Evolutionary conservation across 805 yeast species (phyloP).

Genomic region (Priceomyces carsonii): DNA sequence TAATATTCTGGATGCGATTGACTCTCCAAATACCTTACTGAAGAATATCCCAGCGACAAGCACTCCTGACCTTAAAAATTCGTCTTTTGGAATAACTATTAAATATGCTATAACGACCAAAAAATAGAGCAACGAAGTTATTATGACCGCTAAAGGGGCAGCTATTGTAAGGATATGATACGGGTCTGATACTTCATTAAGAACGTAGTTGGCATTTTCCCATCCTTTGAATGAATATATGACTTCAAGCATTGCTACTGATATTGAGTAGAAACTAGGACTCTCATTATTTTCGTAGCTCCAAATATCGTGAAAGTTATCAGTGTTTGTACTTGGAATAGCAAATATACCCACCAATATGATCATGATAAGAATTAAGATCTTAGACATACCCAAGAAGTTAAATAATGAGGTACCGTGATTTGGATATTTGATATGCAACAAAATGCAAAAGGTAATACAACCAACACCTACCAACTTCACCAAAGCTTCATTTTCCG

Average conservation of each 20-base stretch:
- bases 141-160: constrained; percentile 57
- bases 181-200: constrained; percentile 59
- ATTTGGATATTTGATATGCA: constrained; percentile 51
- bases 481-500: constrained; percentile 31
- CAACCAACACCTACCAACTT: constrained; percentile 51
- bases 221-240: constrained; percentile 69
- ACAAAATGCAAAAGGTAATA: constrained; percentile 44
- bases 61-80: constrained; percentile 55
- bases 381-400: constrained; percentile 53
- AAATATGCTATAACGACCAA: constrained; percentile 60
- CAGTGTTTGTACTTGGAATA: constrained; percentile 16
- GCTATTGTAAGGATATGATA: constrained; percentile 56
- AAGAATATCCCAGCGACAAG: constrained; percentile 65
- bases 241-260: constrained; percentile 59
- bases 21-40: constrained; percentile 56
- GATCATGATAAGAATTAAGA: constrained; percentile 50
- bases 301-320: constrained; percentile 38
- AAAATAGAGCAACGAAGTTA: constrained; percentile 55
- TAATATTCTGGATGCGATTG: constrained; percentile 46
- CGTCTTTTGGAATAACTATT: constrained; percentile 50
- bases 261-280: constrained; percentile 46
- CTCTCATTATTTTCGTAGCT: constrained; percentile 12
- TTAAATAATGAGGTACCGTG: constrained; percentile 55
- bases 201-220: constrained; percentile 68
- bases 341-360: constrained; percentile 45